Evolutionary conservation across 805 yeast species (phyloP), one percentile per base, ranked within the genome.

Genomic region (Lipomyces chichibuensis): DNA sequence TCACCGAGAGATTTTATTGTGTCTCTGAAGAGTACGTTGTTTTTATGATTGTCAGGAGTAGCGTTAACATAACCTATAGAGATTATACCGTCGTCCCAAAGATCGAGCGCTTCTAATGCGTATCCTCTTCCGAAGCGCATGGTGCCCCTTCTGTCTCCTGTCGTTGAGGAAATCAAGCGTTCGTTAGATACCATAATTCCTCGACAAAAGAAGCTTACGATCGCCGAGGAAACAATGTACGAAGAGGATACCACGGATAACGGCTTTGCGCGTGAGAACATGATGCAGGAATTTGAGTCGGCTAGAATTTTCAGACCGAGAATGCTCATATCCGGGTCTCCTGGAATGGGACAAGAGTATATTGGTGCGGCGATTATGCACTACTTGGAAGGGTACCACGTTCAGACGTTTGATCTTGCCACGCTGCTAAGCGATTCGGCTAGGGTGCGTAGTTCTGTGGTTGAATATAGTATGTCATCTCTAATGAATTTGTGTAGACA

Each of bases 61-160:
- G 49, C 23, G 25, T n/a, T 43, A 43, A 43, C 23, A 32, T 35
- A 27, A 27, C 23, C 2, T 37, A 2, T 32, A 67, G 70, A 90
- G 74, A 90, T 94, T 65, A 87, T 93, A 32, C 99, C 99, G 0
- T 92, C 97, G 0, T 90, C 97, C 60, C 91, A 97, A 1, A 83
- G 99, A 67, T 89, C 97, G 0, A 84, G 94, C 0, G 86, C 93
- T 0, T 82, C 86, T 8, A 83, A 85, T 0, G 87, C 95, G 0
- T 84, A 89, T 9, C 96, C 97, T 1, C 77, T 95, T 55, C 97
- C 99, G 0, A 86, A 85, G 5, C 84, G 86, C 32, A 78, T 95
- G 32, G 81, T 81, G 59, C 89, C 96, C 0, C 77, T 95, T 54
- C 78, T 95, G 32, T 78, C 81, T n/a, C 73, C 75, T 0, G 84